Evolutionary conservation across 768 basidiomycete species (phyloP), one percentile per base, ranked within the genome.

Genomic region (Tubosaeta brunneosetosa): DNA sequence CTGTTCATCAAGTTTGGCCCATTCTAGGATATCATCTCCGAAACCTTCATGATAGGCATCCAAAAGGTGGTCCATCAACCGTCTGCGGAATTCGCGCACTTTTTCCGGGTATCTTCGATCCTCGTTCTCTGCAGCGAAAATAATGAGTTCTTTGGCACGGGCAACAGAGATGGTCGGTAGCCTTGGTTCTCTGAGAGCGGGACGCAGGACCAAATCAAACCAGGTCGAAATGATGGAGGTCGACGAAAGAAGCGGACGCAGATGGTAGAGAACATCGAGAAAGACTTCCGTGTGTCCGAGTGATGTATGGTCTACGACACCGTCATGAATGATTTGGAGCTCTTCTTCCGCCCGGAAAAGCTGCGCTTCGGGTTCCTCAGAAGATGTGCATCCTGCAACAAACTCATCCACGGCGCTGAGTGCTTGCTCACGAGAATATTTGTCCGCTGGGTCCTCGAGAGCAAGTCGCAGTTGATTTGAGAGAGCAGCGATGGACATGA

Each of bases 201-300:
- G 85, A 32, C 90, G 83, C 3, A 92, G 74, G 26, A 88, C 76
- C 32, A 87, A 77, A 65, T 92, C 88, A 66, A 89, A 92, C 91
- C 91, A 92, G 26, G 75, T 77, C 2, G 84, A 84, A 51, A 90
- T 85, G 50, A 91, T 73, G 25, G 86, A 86, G 6, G 75, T 75
- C 8, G 85, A 71, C 3, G 86, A 74, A 7, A 90, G 71, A 27
- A 87, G 73, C 12, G 84, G 78, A 10, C 74, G 73, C 26, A 91
- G 75, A 58, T 82, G 82, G 56, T 78, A 77, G 6, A 91, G 74
- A 16, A 88, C 76, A 25, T 78, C 75, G 11, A 92, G 75, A 59
- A 92, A 83, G 13, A 82, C 67, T 61, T 88, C 86, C 3, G 76
- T 77, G 60, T 89, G 86, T 22, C 72, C 72, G 36, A 81, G 69